Conservation (phyloP, 768 basidiomycete genomes). For the Trametes cubensis region DNA sequence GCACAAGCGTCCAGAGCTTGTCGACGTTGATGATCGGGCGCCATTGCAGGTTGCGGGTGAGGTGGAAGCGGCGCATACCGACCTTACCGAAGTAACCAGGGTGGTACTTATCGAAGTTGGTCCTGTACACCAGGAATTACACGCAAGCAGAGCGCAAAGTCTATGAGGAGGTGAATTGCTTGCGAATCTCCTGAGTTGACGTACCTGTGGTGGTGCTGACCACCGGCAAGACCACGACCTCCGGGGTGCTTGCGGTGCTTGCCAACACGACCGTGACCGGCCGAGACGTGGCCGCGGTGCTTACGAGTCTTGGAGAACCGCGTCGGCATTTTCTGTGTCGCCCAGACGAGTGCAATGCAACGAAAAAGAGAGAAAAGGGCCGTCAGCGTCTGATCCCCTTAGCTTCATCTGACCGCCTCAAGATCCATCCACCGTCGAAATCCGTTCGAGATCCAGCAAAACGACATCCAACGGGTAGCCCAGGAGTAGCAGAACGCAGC, state of each 20-base stretch:
- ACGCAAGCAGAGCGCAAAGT: not conserved
- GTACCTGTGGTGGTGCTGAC: slow-evolving; percentile 97
- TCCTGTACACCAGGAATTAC: slow-evolving; percentile 47
- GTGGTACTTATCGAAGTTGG: slow-evolving; percentile 99
- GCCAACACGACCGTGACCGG: slow-evolving; percentile 99
- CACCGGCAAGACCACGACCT: slow-evolving; percentile 99
- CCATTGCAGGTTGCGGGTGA: slow-evolving; percentile 90
- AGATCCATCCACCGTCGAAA: slow-evolving; percentile 54
- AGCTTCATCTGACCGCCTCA: slow-evolving; percentile 38
- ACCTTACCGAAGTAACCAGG: slow-evolving; percentile 99
- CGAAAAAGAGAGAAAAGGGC: slow-evolving; percentile 7
- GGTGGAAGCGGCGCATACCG: slow-evolving; percentile 99
- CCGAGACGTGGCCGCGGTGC: slow-evolving; percentile 98
- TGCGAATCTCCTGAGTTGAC: slow-evolving; percentile 33
- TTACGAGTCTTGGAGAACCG: slow-evolving; percentile 97
- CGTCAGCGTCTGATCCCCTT: slow-evolving; percentile 31
- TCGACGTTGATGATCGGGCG: slow-evolving; percentile 98
- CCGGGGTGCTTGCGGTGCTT: slow-evolving; percentile 99
- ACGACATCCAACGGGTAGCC: slow-evolving; percentile 25
- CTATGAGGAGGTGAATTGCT: not conserved
- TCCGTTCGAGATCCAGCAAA: slow-evolving; percentile 18
- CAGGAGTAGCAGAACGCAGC: slow-evolving; percentile 16
- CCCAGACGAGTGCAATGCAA: not conserved
- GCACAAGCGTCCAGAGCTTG: slow-evolving; percentile 93
- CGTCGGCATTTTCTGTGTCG: slow-evolving; percentile 81